phyloP scores from a whole-genome alignment of 1,284 basidiomycete species.

The Ceratobasidium sp. region DNA sequence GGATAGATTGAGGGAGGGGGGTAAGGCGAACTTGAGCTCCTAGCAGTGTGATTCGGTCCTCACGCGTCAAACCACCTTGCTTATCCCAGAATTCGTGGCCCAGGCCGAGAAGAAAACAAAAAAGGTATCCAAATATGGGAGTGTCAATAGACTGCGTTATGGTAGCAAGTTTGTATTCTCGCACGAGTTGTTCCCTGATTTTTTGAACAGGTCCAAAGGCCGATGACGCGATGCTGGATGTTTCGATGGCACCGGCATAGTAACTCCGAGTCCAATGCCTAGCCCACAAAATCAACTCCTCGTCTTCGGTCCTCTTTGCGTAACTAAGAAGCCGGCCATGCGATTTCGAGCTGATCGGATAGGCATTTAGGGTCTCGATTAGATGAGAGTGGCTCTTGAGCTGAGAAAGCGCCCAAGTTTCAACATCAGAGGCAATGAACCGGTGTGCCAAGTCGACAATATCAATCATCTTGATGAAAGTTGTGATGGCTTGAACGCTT shows the following conservation, averaged over 20 bases:
- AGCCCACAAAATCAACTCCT: conserved; percentile 5
- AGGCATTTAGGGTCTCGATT: conserved; percentile 7
- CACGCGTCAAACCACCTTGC: conserved; percentile 12
- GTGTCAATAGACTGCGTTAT: background rate
- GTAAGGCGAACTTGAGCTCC: conserved; percentile 22
- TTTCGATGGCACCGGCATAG: conserved; percentile 19
- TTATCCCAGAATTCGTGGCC: conserved; percentile 27
- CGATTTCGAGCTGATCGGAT: conserved; percentile 21
- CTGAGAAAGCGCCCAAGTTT: conserved; percentile 31
- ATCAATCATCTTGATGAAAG: conserved; percentile 18
- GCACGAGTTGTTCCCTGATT: conserved; percentile 16
- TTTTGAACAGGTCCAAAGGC: background rate
- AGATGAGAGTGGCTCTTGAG: conserved; percentile 5
- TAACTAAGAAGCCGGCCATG: conserved; percentile 18
- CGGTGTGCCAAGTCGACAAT: conserved; percentile 30
- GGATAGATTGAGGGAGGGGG: conserved; percentile 15
- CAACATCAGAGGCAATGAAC: conserved; percentile 20
- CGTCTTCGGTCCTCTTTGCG: background rate
- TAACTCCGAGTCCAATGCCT: conserved; percentile 24
- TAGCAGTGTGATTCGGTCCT: conserved; percentile 32
- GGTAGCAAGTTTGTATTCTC: conserved; percentile 12
- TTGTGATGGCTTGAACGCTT: background rate
- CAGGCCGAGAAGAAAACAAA: conserved; percentile 27
- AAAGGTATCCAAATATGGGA: conserved; percentile 27
- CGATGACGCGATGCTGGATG: background rate